Base-by-base conservation (phyloP, 2,329 filamentous ascomycete genomes). In the Cladosporium oxysporum region DNA sequence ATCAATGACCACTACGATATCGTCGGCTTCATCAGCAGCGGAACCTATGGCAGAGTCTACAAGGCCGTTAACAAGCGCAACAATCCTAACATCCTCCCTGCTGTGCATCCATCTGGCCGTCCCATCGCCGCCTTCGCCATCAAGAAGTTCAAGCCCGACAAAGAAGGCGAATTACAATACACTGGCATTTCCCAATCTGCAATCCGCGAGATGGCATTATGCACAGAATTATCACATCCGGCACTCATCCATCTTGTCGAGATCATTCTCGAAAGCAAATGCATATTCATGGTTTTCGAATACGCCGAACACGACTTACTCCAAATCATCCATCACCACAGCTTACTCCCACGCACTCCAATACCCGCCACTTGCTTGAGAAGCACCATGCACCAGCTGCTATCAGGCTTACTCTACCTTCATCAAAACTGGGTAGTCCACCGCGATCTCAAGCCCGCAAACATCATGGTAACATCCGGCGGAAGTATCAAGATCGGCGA, bases 271-370 rank as follows among this genome's bases (percentile, higher is more conserved):
- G 94, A 99, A 80, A 93, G 97, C 79, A 98, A 98, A 82, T 97
- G 93, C 81, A 98, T 99, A 77, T 99, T 93, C 80, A 99, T 99
- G 91, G 93, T 99, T 1, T 98, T 99, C 73, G 95, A 98, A 78
- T 99, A 97, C 78, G 95, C 95, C 71, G 95, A 99, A 79, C 95
- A 99, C 78, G 95, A 99, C 78, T 82, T 99, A 44, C 84, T 99
- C 5, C 95, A 99, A 78, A 98, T 99, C 76, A 97, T 99, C 71
- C 95, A 99, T 77, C 93, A 98, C 76, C 95, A 99, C 79, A 96
- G 91, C 1, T 90, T 97, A 77, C 90, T 93, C 66, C 89, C 92
- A 31, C 86, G 93, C 29, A 91, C 95, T 71, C 90, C 92, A 6
- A 97, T 99, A 66, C 93, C 94, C 0, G 90, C 94, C 0, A 83